These are phyloP conservation scores for Penicillium glabrum DNA, from an alignment of 2,329 filamentous ascomycete species.

Conservation along the genomic window DNA sequence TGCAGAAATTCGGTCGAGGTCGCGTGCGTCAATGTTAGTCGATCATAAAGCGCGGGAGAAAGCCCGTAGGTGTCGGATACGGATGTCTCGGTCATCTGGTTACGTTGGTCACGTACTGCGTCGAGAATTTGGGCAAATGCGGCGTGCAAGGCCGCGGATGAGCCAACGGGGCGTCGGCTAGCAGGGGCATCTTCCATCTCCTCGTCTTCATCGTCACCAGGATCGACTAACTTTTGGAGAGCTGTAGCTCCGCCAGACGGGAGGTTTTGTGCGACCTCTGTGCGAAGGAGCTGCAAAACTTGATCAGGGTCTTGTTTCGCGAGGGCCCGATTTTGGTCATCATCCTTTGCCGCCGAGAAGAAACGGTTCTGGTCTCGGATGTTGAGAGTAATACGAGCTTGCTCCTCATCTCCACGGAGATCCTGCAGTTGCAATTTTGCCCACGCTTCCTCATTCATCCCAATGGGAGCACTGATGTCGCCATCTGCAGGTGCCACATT, in stretches of 20 bases:
- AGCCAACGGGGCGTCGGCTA: slow-evolving; percentile 59
- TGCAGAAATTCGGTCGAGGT: slow-evolving; percentile 95
- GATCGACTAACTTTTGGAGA: slow-evolving; percentile 62
- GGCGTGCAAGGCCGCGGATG: slow-evolving; percentile 63
- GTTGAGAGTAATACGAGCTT: slow-evolving; percentile 78
- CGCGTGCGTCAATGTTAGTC: slow-evolving; percentile 75
- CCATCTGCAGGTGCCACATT: slow-evolving; percentile 77
- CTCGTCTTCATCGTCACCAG: slow-evolving; percentile 59
- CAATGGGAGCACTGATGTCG: slow-evolving; percentile 64
- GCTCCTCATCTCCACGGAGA: slow-evolving; percentile 70
- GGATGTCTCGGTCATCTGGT: slow-evolving; percentile 39
- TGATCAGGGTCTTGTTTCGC: slow-evolving; percentile 68
- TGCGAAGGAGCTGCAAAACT: slow-evolving; percentile 64
- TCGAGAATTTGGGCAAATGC: slow-evolving; percentile 57
- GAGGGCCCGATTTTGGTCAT: slow-evolving; percentile 57
- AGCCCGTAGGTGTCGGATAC: slow-evolving; percentile 47
- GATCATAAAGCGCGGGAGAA: slow-evolving; percentile 57
- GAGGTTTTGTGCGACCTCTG: slow-evolving; percentile 54
- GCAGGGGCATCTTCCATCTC: slow-evolving; percentile 45
- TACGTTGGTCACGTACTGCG: slow-evolving; percentile 59
- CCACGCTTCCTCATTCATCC: slow-evolving; percentile 71
- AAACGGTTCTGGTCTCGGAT: slow-evolving; percentile 85
- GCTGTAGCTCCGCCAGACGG: slow-evolving; percentile 62
- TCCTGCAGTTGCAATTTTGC: slow-evolving; percentile 76
- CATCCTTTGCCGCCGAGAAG: slow-evolving; percentile 58